Evolutionary conservation across 169 alveolate species (phyloP), one percentile per base, ranked within the genome.

Genomic region (Cryptosporidium sp.): DNA sequence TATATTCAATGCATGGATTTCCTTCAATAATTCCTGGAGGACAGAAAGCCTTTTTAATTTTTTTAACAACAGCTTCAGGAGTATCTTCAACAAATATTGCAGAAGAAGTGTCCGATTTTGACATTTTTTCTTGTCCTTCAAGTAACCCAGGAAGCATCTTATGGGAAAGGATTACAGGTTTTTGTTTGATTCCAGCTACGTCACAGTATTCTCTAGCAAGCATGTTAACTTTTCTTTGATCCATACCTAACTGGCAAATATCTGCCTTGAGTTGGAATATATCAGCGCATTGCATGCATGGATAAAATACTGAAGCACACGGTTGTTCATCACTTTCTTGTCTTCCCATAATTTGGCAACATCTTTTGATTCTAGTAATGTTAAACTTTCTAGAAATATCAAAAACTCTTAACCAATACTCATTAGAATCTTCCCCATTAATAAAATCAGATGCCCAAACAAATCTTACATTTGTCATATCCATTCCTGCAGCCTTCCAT

Each of bases 401-500:
- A 94, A 98, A 96, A 12, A 98, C 99, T 45, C 95, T 93, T 23
- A 94, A 91, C 99, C 99, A 98, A 93, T 98, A 97, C 61, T 96
- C 98, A 70, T 96, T 96, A 2, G 99, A 96, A 65, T 96, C 93
- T 91, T 94, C 96, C 58, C 86, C 86, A 84, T 97, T 97, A 91
- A 99, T 98, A 87, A 97, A 99, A 42, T 99, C 99, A 44, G 99
- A 96, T 12, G 99, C 98, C 99, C 99, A 98, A 23, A 99, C 92
- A 93, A 99, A 99, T 85, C 97, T 96, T 21, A 98, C 99, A 68
- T 97, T 96, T 45, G 91, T 92, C 96, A 97, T 96, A 87, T 98
- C 97, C 99, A 99, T 98, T 45, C 99, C 99, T 37, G 99, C 99
- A 23, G 99, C 99, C 93, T 96, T 97, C 99, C 99, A 99, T 9